Percentiles rank a stretch among this genome's conserved stretches.
These are phyloP conservation scores for Teunomyces gatunensis DNA, from an alignment of 805 yeast species.

Conservation along the genomic window DNA sequence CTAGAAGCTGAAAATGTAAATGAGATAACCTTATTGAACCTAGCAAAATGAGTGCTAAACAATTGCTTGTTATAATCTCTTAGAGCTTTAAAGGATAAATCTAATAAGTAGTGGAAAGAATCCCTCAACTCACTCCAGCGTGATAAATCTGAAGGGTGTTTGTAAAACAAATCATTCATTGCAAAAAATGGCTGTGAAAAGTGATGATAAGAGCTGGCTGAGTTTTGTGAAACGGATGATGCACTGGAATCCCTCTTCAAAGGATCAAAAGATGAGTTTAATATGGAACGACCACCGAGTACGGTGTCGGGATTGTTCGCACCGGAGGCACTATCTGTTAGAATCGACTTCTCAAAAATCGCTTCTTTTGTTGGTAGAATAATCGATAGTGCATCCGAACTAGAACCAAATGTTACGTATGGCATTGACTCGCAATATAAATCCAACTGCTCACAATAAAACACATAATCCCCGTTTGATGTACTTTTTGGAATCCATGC, in stretches of 20 bases:
- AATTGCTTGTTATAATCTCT: slow-evolving; percentile 48
- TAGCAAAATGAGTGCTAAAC: slow-evolving; percentile 53
- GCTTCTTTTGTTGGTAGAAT: slow-evolving; percentile 26
- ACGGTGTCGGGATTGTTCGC: slow-evolving; percentile 2
- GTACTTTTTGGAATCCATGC: slow-evolving; percentile 64
- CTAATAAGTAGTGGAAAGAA: slow-evolving; percentile 46
- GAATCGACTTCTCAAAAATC: slow-evolving; percentile 17
- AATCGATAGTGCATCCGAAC: slow-evolving; percentile 19
- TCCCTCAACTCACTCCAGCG: slow-evolving; percentile 58
- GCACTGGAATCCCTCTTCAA: slow-evolving; percentile 39
- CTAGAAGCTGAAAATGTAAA: slow-evolving; percentile 55
- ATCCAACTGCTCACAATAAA: slow-evolving; percentile 58
- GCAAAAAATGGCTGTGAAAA: slow-evolving; percentile 41
- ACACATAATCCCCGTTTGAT: slow-evolving; percentile 52
- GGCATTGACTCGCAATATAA: slow-evolving; percentile 62
- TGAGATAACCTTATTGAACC: slow-evolving; percentile 51
- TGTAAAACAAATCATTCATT: slow-evolving; percentile 48
- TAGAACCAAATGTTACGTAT: slow-evolving; percentile 28
- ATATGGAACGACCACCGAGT: slow-evolving; percentile 5
- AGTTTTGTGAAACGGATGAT: slow-evolving; percentile 28
- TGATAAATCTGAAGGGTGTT: slow-evolving; percentile 56
- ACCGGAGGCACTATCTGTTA: slow-evolving; percentile 1
- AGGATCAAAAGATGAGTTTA: slow-evolving; percentile 22
- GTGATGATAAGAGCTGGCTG: slow-evolving; percentile 35
- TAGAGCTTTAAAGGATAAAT: slow-evolving; percentile 50